phyloP scores from a whole-genome alignment of 179 eudicot species.

The Corrigiola litoralis region DNA sequence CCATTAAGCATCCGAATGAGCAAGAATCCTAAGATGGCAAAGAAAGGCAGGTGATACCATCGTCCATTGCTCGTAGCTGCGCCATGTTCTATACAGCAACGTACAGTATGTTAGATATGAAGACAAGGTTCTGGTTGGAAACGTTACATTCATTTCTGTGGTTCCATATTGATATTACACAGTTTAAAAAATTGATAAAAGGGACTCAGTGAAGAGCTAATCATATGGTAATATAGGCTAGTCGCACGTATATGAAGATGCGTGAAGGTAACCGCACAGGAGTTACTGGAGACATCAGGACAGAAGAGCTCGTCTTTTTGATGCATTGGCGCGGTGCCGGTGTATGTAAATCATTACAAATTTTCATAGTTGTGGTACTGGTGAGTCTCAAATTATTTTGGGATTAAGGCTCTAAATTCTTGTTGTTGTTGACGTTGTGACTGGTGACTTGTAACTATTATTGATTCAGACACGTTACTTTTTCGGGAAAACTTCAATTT shows the following conservation, averaged over 20 bases:
- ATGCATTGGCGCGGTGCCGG: background rate
- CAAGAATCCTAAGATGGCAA: constrained; percentile 74
- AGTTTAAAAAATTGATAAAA: background rate
- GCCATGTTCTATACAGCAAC: background rate
- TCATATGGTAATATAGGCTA: constrained; percentile 5
- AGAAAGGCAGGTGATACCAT: constrained; percentile 47
- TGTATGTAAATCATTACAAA: constrained; percentile 12
- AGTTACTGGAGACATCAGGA: background rate
- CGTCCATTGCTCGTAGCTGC: background rate
- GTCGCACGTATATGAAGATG: background rate
- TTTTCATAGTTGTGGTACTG: constrained; percentile 1
- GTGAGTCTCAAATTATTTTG: too few relatives aligned
- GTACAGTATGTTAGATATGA: background rate
- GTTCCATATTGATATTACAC: background rate
- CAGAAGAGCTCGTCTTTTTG: background rate
- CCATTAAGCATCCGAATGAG: constrained; percentile 81
- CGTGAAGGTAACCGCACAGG: background rate
- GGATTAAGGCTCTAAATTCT: too few relatives aligned
- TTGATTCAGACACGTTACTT: background rate
- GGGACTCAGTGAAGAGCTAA: constrained; percentile 7
- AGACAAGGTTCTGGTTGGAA: background rate
- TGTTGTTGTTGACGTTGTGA: too few relatives aligned
- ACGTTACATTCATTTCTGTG: background rate
- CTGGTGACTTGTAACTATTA: background rate
- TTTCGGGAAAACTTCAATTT: background rate